Conservation (phyloP, 148 eudicot genomes). For the Rhododendron kiyosumense region DNA sequence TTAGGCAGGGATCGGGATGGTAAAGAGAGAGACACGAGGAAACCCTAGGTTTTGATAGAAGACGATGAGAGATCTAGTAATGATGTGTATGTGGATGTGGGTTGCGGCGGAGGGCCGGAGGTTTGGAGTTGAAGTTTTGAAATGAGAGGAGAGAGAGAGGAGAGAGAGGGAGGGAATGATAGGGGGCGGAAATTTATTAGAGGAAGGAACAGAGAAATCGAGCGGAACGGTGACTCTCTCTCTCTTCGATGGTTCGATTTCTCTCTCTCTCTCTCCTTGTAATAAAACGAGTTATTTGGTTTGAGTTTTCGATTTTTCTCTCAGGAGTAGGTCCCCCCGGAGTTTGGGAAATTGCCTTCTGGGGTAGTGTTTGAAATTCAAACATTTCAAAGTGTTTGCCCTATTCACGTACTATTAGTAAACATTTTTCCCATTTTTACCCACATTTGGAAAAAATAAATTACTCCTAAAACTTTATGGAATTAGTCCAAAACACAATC, state of each 20-base stretch:
- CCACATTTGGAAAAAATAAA: too few relatives aligned
- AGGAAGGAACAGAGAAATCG: neutral
- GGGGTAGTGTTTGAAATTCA: neutral
- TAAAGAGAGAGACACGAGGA: neutral
- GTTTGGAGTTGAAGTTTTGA: slow-evolving; percentile 9
- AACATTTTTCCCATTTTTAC: too few relatives aligned
- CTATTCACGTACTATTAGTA: neutral
- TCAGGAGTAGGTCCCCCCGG: neutral
- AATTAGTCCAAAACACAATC: too few relatives aligned
- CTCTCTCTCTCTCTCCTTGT: neutral
- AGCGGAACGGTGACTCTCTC: neutral
- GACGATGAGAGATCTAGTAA: neutral
- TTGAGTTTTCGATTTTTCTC: neutral
- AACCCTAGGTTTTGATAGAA: slow-evolving; percentile 6
- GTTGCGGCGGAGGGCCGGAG: slow-evolving; percentile 19
- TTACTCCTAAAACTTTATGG: too few relatives aligned
- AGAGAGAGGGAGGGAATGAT: neutral
- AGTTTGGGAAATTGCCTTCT: neutral
- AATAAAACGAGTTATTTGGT: neutral
- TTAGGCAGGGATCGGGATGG: neutral
- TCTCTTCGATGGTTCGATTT: neutral
- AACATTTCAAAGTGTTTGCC: neutral
- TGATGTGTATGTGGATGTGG: too few relatives aligned
- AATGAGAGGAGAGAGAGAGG: neutral
- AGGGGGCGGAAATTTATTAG: neutral